Evolutionary conservation across 805 yeast genomes (phyloP).

Genomic region (Saccharomyces mikatae): DNA sequence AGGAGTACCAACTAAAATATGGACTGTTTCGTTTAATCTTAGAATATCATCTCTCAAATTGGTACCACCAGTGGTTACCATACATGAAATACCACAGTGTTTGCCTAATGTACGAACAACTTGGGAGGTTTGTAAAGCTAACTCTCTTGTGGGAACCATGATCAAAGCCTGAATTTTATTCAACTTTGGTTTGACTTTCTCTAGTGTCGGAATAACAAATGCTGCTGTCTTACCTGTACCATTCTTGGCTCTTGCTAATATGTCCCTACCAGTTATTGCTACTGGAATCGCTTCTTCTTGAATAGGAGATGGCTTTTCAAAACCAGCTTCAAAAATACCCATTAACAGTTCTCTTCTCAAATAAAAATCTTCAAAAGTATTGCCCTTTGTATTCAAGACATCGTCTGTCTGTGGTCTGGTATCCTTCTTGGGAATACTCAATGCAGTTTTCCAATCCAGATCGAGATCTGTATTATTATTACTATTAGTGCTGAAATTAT

Average conservation of each 20-base stretch:
- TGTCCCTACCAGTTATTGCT: slow-evolving; percentile 90
- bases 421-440: slow-evolving; percentile 77
- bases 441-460: slow-evolving; percentile 60
- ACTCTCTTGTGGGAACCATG: slow-evolving; percentile 94
- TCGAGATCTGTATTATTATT: slow-evolving; percentile 5
- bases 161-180: slow-evolving; percentile 86
- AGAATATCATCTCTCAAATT: slow-evolving; percentile 86
- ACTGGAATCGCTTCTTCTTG: slow-evolving; percentile 96
- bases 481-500: background rate
- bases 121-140: slow-evolving; percentile 95
- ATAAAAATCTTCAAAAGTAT: slow-evolving; percentile 83
- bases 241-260: slow-evolving; percentile 94
- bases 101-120: slow-evolving; percentile 93
- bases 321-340: slow-evolving; percentile 99
- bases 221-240: slow-evolving; percentile 99
- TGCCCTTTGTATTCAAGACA: slow-evolving; percentile 85
- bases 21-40: slow-evolving; percentile 88
- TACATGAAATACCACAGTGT: slow-evolving; percentile 83
- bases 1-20: slow-evolving; percentile 92
- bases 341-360: slow-evolving; percentile 87
- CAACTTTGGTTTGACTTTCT: slow-evolving; percentile 75
- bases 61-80: slow-evolving; percentile 99
- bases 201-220: slow-evolving; percentile 86
- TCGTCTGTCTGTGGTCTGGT: slow-evolving; percentile 96
- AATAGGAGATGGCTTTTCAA: slow-evolving; percentile 95